Percentiles rank a stretch among this genome's conserved stretches.
Conservation (phyloP, 139 green algal species). For the Chlamydomonas schloesseri region DNA sequence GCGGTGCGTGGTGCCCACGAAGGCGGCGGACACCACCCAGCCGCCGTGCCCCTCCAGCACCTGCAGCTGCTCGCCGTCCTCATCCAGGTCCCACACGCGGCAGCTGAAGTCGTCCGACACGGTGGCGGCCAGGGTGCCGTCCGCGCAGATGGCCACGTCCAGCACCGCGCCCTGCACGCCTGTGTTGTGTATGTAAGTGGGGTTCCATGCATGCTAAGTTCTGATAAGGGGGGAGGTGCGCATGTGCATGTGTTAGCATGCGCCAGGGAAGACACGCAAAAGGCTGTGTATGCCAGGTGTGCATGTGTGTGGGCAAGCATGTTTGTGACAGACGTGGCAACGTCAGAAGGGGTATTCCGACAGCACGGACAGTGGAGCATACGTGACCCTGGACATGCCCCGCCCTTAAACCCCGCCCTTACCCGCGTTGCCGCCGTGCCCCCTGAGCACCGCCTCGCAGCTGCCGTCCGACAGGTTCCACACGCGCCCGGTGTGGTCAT, state of each 20-base stretch:
- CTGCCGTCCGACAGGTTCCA: constrained; percentile 53
- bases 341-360: no score
- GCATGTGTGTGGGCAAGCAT: no score
- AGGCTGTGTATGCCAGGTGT: no score
- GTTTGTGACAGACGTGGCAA: no score
- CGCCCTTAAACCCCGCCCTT: no score
- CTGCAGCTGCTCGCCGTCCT: constrained; percentile 54
- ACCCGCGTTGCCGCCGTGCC: constrained; percentile 66
- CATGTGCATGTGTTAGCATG: no score
- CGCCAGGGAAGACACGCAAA: no score
- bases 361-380: no score
- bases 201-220: no score
- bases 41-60: constrained; percentile 77
- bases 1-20: constrained; percentile 50
- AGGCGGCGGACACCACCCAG: constrained; percentile 56
- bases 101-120: constrained; percentile 46
- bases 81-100: constrained; percentile 61
- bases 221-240: background rate
- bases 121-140: constrained; percentile 45
- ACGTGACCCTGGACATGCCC: no score
- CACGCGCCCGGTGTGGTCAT: constrained; percentile 52
- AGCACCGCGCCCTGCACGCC: constrained; percentile 35
- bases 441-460: constrained; percentile 67
- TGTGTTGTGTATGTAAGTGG: background rate
- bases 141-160: constrained; percentile 48